Percentiles rank a stretch among this genome's conserved stretches.
phyloP scores from a whole-genome alignment of 2,329 filamentous ascomycete genomes.

The Sporothrix schenckii region DNA sequence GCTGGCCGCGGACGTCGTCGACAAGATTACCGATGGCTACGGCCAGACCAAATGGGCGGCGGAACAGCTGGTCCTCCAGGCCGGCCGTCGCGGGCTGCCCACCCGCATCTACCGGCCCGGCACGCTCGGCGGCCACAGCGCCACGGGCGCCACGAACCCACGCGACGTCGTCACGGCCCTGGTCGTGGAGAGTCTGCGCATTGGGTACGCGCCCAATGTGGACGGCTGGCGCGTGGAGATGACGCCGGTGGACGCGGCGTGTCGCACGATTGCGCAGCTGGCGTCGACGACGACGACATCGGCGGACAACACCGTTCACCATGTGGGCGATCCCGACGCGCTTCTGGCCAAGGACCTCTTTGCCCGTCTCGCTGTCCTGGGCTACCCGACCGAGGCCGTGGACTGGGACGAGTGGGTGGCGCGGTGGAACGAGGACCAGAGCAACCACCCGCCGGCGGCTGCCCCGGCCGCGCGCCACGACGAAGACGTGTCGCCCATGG shows the following conservation, averaged over 20 bases:
- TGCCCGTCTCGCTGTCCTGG: constrained; percentile 63
- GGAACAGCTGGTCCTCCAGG: constrained; percentile 72
- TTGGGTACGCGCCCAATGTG: constrained; percentile 71
- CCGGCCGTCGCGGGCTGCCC: constrained; percentile 66
- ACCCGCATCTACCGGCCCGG: constrained; percentile 73
- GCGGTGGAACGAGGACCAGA: constrained; percentile 68
- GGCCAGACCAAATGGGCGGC: constrained; percentile 83
- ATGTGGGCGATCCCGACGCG: constrained; percentile 73
- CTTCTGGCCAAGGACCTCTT: constrained; percentile 69
- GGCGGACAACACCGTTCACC: constrained; percentile 64
- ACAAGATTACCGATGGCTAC: constrained; percentile 70
- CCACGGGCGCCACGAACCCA: constrained; percentile 73
- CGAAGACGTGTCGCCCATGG: constrained; percentile 73
- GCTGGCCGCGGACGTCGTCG: constrained; percentile 66
- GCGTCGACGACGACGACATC: constrained; percentile 46
- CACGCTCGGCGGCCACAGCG: constrained; percentile 77
- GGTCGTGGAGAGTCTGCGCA: constrained; percentile 73
- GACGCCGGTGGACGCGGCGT: constrained; percentile 82
- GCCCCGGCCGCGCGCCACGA: constrained; percentile 43
- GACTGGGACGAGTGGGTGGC: constrained; percentile 74
- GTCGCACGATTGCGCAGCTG: constrained; percentile 71
- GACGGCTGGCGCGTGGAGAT: constrained; percentile 79
- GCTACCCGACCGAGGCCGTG: constrained; percentile 69
- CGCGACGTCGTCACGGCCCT: constrained; percentile 78
- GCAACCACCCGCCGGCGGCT: constrained; percentile 46